Evolutionary conservation across 1,284 basidiomycete genomes (phyloP).

Genomic region (Ustilago nuda): DNA sequence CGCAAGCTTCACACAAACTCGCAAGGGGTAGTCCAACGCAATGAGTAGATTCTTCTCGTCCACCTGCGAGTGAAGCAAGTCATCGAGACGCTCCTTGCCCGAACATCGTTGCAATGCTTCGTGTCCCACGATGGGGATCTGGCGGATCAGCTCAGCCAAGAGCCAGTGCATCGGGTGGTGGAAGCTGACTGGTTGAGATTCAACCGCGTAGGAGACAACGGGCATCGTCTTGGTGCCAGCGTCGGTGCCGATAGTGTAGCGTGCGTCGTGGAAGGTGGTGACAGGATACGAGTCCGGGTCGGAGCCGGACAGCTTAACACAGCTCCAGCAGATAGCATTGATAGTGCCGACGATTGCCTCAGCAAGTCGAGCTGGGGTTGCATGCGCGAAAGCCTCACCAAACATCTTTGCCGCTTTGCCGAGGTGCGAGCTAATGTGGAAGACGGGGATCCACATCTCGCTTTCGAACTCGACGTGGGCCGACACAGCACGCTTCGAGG

Average conservation of each 20-base stretch:
- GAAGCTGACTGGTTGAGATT: constrained; percentile 75
- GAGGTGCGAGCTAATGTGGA: constrained; percentile 65
- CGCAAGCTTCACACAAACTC: constrained; percentile 75
- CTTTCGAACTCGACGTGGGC: constrained; percentile 68
- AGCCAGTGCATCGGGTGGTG: constrained; percentile 95
- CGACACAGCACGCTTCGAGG: constrained; percentile 59
- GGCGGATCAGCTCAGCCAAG: constrained; percentile 87
- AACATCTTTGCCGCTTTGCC: constrained; percentile 62
- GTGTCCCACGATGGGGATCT: constrained; percentile 47
- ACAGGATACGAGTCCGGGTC: constrained; percentile 76
- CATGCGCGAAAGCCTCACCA: constrained; percentile 68
- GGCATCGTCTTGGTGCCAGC: constrained; percentile 72
- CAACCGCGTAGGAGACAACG: constrained; percentile 73
- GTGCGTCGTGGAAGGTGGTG: constrained; percentile 71
- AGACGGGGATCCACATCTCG: constrained; percentile 67
- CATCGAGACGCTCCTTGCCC: constrained; percentile 32
- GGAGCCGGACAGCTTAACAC: constrained; percentile 33
- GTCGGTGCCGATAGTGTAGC: constrained; percentile 76
- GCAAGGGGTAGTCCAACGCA: constrained; percentile 63
- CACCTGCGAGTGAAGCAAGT: constrained; percentile 37
- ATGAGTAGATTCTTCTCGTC: constrained; percentile 55
- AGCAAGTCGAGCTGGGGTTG: constrained; percentile 76
- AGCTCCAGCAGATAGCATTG: constrained; percentile 74
- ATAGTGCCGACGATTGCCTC: constrained; percentile 79
- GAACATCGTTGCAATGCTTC: constrained; percentile 30